Conservation (phyloP, 345 rosid genomes). For the Lepidium aucheri region DNA sequence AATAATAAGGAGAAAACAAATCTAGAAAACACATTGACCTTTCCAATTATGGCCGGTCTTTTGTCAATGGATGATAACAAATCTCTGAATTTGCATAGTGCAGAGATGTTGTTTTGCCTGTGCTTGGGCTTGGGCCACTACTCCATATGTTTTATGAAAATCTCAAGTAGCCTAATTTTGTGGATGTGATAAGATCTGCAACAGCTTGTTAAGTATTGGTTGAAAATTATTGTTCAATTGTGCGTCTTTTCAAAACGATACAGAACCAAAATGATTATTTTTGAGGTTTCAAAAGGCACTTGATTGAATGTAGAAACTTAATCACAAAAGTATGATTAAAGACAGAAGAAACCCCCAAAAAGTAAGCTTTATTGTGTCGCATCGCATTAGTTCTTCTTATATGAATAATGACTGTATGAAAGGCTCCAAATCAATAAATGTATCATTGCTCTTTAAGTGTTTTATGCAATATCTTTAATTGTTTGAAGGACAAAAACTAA, state of each 20-base stretch:
- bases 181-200: conserved; percentile 3
- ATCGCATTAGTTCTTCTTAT: conserved; percentile 7
- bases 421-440: conserved; percentile 20
- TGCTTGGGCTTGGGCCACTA: neutral
- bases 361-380: conserved; percentile 13
- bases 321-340: conserved; percentile 16
- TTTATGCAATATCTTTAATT: neutral
- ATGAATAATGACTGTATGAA: conserved; percentile 9
- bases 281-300: neutral
- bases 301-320: conserved; percentile 15
- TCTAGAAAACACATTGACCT: neutral
- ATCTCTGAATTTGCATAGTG: neutral
- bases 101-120: neutral
- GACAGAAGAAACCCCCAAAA: neutral
- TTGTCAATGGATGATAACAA: neutral
- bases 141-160: neutral
- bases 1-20: neutral
- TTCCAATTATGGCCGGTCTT: neutral
- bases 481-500: conserved; percentile 5
- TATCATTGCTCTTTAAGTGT: conserved; percentile 6
- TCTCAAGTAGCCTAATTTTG: neutral
- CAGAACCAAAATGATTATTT: neutral
- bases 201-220: no score
- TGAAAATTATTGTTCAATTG: no score
- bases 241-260: no score